These are phyloP conservation scores for Opeltia flavorubescens DNA, from an alignment of 495 filamentous ascomycete genomes.

Conservation along the genomic window DNA sequence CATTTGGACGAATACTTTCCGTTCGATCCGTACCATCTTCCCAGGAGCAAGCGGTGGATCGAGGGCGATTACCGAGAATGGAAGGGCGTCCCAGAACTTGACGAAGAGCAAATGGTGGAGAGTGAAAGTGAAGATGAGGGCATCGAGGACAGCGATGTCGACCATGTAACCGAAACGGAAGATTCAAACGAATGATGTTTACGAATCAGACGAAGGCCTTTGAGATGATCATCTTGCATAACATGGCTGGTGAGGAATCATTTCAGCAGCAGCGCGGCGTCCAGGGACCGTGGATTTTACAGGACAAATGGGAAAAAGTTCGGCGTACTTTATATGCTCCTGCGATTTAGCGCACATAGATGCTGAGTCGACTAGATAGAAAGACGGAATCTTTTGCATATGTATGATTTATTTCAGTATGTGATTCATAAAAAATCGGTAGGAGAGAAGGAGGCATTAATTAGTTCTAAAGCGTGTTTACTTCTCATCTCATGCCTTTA, in stretches of 20 bases:
- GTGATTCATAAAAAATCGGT: too few species aligned
- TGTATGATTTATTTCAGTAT: too few species aligned
- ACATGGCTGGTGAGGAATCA: background rate
- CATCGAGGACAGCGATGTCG: slow-evolving; percentile 23
- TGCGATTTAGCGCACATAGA: too few species aligned
- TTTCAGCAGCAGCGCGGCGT: background rate
- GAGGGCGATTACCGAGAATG: slow-evolving; percentile 74
- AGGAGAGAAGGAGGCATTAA: too few species aligned
- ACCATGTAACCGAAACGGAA: background rate
- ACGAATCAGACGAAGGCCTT: too few species aligned
- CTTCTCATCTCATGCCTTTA: too few species aligned
- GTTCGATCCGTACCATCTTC: slow-evolving; percentile 89
- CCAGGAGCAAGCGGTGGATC: slow-evolving; percentile 72
- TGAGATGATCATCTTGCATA: background rate
- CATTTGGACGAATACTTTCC: slow-evolving; percentile 90
- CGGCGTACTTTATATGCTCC: background rate
- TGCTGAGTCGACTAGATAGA: too few species aligned
- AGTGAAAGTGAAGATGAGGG: slow-evolving; percentile 41
- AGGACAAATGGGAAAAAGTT: background rate
- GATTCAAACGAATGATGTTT: background rate
- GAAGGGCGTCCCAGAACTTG: slow-evolving; percentile 60
- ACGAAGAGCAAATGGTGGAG: slow-evolving; percentile 32
- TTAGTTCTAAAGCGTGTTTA: too few species aligned
- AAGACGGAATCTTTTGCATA: too few species aligned
- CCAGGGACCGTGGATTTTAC: background rate